These are phyloP conservation scores for Poterioochromonas sp. DNA, from an alignment of 352 stramenopile species.

Conservation along the genomic window DNA sequence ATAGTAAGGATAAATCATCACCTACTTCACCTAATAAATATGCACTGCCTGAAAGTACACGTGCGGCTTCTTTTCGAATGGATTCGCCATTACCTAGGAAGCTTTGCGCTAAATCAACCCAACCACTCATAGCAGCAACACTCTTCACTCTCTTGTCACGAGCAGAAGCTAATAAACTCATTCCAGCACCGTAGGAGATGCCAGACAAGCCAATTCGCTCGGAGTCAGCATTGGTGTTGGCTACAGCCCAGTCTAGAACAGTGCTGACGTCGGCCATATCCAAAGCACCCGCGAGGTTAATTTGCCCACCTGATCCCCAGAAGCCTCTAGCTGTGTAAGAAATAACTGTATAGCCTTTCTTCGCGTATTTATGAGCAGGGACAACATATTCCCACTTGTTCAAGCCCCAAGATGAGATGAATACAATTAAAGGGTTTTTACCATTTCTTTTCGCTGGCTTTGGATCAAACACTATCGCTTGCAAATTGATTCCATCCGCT, in stretches of 20 bases:
- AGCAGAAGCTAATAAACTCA: neutral
- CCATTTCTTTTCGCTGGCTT: neutral
- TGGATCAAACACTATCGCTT: conserved; percentile 12
- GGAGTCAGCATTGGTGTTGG: conserved; percentile 22
- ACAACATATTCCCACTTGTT: conserved; percentile 28
- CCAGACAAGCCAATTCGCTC: conserved; percentile 24
- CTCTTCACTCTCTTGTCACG: conserved; percentile 2
- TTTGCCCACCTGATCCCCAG: conserved; percentile 16
- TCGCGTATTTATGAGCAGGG: neutral
- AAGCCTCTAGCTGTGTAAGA: conserved; percentile 29
- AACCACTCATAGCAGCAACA: conserved; percentile 1
- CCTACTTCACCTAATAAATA: neutral
- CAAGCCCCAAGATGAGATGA: conserved; percentile 24
- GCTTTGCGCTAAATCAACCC: conserved; percentile 4
- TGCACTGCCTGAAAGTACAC: neutral
- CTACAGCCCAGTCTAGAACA: conserved; percentile 17
- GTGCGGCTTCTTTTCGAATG: conserved; percentile 1
- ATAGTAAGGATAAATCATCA: neutral
- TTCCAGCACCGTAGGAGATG: conserved; percentile 24
- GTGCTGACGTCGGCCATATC: conserved; percentile 27
- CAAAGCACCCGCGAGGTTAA: neutral
- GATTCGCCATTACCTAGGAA: conserved; percentile 28
- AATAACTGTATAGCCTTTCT: conserved; percentile 18
- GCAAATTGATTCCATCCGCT: conserved; percentile 8
- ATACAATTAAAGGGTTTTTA: conserved; percentile 25